Evolutionary conservation across 2,329 filamentous ascomycete species (phyloP), one percentile per base, ranked within the genome.

Genomic region (Colletotrichum orbiculare): DNA sequence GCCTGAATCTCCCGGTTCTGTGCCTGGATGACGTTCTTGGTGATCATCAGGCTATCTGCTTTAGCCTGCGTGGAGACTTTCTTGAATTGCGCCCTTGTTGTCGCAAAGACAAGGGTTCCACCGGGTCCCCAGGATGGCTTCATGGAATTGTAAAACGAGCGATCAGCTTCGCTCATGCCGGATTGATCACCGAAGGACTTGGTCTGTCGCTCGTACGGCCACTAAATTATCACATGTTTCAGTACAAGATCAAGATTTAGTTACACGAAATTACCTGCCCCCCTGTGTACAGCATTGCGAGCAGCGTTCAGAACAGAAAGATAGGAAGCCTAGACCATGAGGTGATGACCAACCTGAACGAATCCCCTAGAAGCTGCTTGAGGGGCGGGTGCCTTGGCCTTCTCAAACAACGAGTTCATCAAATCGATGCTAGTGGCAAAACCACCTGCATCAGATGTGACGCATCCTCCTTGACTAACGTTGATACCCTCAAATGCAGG

Each of bases 401-500:
- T 87, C 76, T 92, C 91, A 78, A 96, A 97, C 60, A 97, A 82
- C 52, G 93, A 97, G 75, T 97, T 95, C 93, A 97, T 97, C 75
- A 97, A 82, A 81, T 97, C 96, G 79, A 98, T 97, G 73, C 92
- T 94, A 17, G 91, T 97, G 17, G 89, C 87, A 77, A 97, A 95
- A 1, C 91, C 90, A 69, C 87, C 87, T 58, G 85, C 83, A 70
- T 87, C 84, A 43, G 77, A 67, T 15, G 77, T 73, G 34, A 74
- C 69, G 43, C 75, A 75, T 45, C 74, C 75, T 59, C 76, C 78
- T 12, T 60, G 48, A 11, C 46, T 25, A n/a, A 38, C 39, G 13
- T 43, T 42, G 10, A 8, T 33, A 33, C 86, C 85, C 45, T 81
- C 83, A 71, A 89, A 70, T 25, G 33, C 12, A n/a, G 41, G 41